Percentiles rank a stretch among this genome's conserved stretches.
Conservation (phyloP, 179 eudicot genomes). For the Silene noctiflora region DNA sequence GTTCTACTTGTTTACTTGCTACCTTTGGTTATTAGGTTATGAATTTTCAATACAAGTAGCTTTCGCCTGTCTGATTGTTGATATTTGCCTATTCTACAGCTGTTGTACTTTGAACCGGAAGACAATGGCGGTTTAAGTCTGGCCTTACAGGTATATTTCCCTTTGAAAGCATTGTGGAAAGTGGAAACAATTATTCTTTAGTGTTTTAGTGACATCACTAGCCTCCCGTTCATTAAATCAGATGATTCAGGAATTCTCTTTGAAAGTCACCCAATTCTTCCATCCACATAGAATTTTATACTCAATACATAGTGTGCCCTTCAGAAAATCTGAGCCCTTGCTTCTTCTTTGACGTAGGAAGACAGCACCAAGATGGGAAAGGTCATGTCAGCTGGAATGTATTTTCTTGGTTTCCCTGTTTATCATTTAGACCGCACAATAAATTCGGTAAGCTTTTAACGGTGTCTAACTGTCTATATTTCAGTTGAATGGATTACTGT, state of each 20-base stretch:
- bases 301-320: background rate
- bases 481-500: background rate
- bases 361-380: slow-evolving; percentile 84
- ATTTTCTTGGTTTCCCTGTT: slow-evolving; percentile 94
- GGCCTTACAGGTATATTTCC: slow-evolving; percentile 57
- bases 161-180: background rate
- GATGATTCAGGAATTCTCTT: background rate
- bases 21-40: background rate
- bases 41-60: background rate
- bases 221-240: background rate
- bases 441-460: slow-evolving; percentile 47
- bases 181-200: background rate
- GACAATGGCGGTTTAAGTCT: slow-evolving; percentile 83
- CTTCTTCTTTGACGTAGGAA: slow-evolving; percentile 45
- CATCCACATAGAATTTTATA: background rate
- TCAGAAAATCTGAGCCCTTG: slow-evolving; percentile 7
- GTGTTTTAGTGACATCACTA: background rate
- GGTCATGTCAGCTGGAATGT: slow-evolving; percentile 92
- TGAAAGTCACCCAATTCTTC: background rate
- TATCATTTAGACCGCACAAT: slow-evolving; percentile 64
- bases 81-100: slow-evolving; percentile 44
- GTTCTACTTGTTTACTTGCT: slow-evolving; percentile 1
- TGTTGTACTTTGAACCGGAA: slow-evolving; percentile 80
- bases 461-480: too few relatives aligned
- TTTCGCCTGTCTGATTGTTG: background rate